Evolutionary conservation across 345 rosid genomes (phyloP), one percentile per base, ranked within the genome.

Genomic region (Populus ilicifolia): DNA sequence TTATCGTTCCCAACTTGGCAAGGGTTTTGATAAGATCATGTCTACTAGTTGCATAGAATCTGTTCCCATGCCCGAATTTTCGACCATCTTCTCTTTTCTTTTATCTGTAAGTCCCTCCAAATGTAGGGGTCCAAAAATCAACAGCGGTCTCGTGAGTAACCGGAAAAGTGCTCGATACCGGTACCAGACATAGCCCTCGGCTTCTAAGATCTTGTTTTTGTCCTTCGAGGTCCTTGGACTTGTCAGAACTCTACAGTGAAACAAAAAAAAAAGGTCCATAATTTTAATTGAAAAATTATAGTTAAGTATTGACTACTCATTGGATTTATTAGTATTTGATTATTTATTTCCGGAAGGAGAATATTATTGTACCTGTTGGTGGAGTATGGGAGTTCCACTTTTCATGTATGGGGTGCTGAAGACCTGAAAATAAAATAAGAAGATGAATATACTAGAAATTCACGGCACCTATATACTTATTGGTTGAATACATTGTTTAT

Each of bases 121-220:
- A 94, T 84, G 99, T 94, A 30, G 99, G 97, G 84, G 87, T 91
- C 99, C 97, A 96, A 79, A 89, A 90, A 78, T 91, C 98, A 25
- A 89, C 93, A 12, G 92, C 73, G 7, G 89, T 77, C 83, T 96
- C 99, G 69, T 92, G 98, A 38, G 97, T 87, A 59, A 96, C 90
- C 20, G 97, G 98, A 80, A 87, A 94, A 23, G 93, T 94, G 90
- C 94, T 94, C 2, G 98, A 89, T 50, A 94, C 87, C 16, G 99
- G 97, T 6, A 96, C 98, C 38, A 96, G 83, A 75, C 99, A 96
- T 65, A 96, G 82, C 30, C 99, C 98, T 76, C 94, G 88, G 80
- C 97, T 91, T 83, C 97, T 86, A 41, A 96, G 93, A 86, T 96
- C 97, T 73, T 94, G 93, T 67, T 86, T 91, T 38, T 88, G 89